Base-by-base conservation (phyloP, 1,284 basidiomycete species). In the Trichosporon sp. region DNA sequence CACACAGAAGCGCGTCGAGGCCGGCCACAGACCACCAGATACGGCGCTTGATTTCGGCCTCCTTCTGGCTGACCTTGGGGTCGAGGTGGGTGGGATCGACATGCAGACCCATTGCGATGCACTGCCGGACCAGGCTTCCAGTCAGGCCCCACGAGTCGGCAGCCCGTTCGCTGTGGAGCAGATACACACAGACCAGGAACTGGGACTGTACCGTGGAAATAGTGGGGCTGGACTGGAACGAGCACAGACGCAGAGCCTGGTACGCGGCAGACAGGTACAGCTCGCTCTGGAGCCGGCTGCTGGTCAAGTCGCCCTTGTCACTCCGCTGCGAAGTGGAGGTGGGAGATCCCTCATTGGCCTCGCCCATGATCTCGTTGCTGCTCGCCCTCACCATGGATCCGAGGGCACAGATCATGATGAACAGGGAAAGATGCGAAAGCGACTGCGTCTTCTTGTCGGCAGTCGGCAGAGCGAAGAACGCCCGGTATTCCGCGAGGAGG, bases 11-110 rank as follows among this genome's bases (percentile, higher is more conserved):
- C 9, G 76, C 76, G 62, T 83, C 82, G 47, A 83, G 70, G 27
- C 80, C 80, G 15, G 80, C 82, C 9, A 82, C 78, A 1, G 80
- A 78, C 82, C 82, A 83, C 81, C 81, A 83, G 0, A 82, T 65
- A 6, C 82, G 75, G 6, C 82, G 72, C 27, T 76, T 71, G 18
- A 83, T 75, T 65, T 83, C 82, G 2, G 80, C 81, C 29, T 83
- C 81, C 34, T 78, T 76, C 65, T 79, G 74, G 0, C 79, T 80
- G 23, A 82, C 75, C 31, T 73, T 73, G 0, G 80, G 75, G 68
- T 82, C 81, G 31, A 80, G 74, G 42, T 74, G 75, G 0, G 76
- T 47, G 0, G 82, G 82, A 68, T 83, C 82, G 65, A 80, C 78
- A 66, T 83, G 82, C 31, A 83, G 73, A 9, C 82, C 82, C 68